Evolutionary conservation across 1,284 basidiomycete genomes (phyloP).

Genomic region (Ceratobasidium sp.): DNA sequence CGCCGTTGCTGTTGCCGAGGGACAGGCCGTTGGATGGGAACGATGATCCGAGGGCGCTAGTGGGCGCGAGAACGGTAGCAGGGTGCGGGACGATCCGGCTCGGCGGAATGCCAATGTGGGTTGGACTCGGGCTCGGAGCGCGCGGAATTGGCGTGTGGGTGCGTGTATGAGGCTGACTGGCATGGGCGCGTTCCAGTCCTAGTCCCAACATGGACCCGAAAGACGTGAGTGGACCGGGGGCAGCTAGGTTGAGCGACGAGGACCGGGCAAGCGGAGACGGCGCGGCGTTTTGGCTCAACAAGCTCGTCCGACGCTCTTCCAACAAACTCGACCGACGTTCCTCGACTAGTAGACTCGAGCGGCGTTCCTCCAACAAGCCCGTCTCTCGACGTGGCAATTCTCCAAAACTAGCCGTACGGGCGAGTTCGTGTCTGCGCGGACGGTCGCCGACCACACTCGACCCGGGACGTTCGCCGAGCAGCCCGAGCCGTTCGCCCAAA

Average conservation of each 20-base stretch:
- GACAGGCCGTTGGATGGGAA: constrained; percentile 6
- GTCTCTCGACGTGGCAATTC: constrained; percentile 25
- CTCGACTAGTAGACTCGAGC: constrained; percentile 14
- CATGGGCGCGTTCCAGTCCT: constrained; percentile 21
- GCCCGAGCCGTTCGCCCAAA: constrained; percentile 27
- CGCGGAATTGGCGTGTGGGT: constrained; percentile 30
- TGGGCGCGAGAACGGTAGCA: constrained; percentile 22
- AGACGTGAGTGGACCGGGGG: constrained; percentile 2
- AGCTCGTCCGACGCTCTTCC: constrained; percentile 12
- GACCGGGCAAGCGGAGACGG: constrained; percentile 23
- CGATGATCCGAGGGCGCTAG: constrained; percentile 4
- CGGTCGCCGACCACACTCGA: constrained; percentile 32
- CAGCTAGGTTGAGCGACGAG: constrained; percentile 12
- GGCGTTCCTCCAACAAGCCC: constrained; percentile 27
- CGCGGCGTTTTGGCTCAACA: neutral
- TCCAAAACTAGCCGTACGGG: constrained; percentile 30
- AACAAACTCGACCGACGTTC: constrained; percentile 2
- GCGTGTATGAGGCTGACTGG: constrained; percentile 27
- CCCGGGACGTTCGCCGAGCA: constrained; percentile 26
- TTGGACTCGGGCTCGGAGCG: constrained; percentile 33
- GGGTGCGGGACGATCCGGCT: constrained; percentile 28
- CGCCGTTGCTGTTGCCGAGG: constrained; percentile 10
- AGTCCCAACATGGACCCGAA: constrained; percentile 28
- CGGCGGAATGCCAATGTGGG: constrained; percentile 31
- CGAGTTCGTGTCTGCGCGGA: constrained; percentile 18